Percentiles rank a stretch among this genome's conserved stretches.
phyloP scores from a whole-genome alignment of 1,284 basidiomycete species.

The Heimioporus retisporus region DNA sequence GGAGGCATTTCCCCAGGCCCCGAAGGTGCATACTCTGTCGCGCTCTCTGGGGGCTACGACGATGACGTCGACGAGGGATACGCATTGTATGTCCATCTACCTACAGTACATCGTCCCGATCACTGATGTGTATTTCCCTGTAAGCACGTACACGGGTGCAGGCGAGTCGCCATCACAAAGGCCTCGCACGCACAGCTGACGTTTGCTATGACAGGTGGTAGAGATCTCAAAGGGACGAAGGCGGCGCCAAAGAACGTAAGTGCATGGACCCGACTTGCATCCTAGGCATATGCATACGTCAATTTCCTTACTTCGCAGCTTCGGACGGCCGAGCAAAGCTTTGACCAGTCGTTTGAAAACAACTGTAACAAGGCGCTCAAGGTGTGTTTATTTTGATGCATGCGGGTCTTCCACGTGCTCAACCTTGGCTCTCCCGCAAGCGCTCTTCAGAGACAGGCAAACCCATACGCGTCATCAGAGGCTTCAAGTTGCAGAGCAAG shows the following conservation, averaged over 20 bases:
- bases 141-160: slow-evolving; percentile 81
- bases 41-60: slow-evolving; percentile 86
- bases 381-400: slow-evolving; percentile 45
- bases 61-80: slow-evolving; percentile 88
- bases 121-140: slow-evolving; percentile 1
- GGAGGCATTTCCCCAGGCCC: slow-evolving; percentile 77
- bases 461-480: slow-evolving; percentile 86
- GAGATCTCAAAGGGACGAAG: slow-evolving; percentile 85
- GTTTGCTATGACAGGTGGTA: slow-evolving; percentile 63
- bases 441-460: slow-evolving; percentile 76
- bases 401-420: not conserved
- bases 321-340: slow-evolving; percentile 86
- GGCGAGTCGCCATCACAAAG: slow-evolving; percentile 48
- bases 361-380: slow-evolving; percentile 74
- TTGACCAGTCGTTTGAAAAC: slow-evolving; percentile 82
- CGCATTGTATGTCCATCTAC: slow-evolving; percentile 69
- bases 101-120: not conserved
- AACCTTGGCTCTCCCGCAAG: slow-evolving; percentile 46
- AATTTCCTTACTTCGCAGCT: slow-evolving; percentile 57
- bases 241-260: slow-evolving; percentile 80
- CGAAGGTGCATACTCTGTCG: slow-evolving; percentile 82
- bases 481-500: slow-evolving; percentile 76
- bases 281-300: too few relatives aligned
- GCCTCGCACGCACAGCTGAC: not conserved
- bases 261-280: slow-evolving; percentile 4